Evolutionary conservation across 2,329 filamentous ascomycete genomes (phyloP), one percentile per base, ranked within the genome.

Genomic region (Seiridium unicorne): DNA sequence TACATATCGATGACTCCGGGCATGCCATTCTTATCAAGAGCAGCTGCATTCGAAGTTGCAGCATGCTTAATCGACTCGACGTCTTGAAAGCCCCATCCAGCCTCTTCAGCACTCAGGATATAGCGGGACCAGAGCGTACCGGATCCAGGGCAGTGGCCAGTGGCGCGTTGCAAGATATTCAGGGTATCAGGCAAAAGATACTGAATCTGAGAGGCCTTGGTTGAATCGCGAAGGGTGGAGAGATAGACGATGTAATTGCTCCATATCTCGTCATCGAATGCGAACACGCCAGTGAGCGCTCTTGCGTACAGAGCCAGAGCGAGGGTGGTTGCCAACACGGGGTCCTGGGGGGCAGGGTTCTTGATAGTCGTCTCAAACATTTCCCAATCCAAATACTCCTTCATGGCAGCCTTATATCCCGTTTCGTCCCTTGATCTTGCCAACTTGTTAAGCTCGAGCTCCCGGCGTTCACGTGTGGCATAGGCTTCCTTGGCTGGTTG

Each of bases 1-100:
- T 97, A 93, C 70, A 98, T 92, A 68, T 96, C 92, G 61, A 98
- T 84, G 38, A 97, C 87, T 65, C 93, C 91, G 55, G 92, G 87
- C 82, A 97, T 89, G 32, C 93, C 93, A 62, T 92, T 88, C 63
- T 90, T 88, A 72, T 96, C 93, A 4, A 98, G 81, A 47, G 96
- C 82, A 7, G 92, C 89, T 32, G 92, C 92, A 69, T 89, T 92
- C 32, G 49, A 36, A 0, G 93, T 98, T 5, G 95, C 95, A 48
- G 89, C 88, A 73, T 97, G 92, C 75, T 99, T 99, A 73, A 97
- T 93, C 46, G 88, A 84, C 68, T 96, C 92, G 57, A 98, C 91
- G 55, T 91, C 89, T 32, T 89, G 81, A 68, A 96, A 97, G 0
- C 89, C 82, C 63, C 89, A 84, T 40, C 85, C 85, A 62, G 91